Conservation (phyloP, 164 flowering plant genomes). For the Vitis rotundifolia region DNA sequence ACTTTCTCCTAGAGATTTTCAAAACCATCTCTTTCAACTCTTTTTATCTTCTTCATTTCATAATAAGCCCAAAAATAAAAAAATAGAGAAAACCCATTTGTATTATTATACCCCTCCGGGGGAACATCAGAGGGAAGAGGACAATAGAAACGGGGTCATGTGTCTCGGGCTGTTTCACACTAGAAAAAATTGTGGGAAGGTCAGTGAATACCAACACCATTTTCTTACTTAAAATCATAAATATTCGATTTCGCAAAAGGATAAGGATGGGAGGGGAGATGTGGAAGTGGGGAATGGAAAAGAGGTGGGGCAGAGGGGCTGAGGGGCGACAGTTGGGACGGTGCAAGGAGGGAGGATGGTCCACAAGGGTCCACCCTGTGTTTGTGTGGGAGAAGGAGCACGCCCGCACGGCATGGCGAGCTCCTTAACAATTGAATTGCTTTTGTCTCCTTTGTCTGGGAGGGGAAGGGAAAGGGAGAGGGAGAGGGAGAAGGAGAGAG, state of each 20-base stretch:
- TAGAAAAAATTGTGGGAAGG: background rate
- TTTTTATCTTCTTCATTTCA: no score
- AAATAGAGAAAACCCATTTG: no score
- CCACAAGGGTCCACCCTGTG: background rate
- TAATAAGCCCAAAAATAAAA: no score
- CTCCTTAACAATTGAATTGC: slow-evolving; percentile 19
- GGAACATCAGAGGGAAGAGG: no score
- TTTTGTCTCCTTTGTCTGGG: slow-evolving; percentile 17
- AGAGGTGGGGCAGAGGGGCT: background rate
- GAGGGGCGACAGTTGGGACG: slow-evolving; percentile 9
- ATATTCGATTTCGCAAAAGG: background rate
- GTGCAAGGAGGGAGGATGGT: slow-evolving; percentile 6
- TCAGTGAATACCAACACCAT: background rate
- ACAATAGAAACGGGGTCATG: background rate
- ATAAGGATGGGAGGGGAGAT: background rate
- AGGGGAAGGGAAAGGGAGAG: background rate
- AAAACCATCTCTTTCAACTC: no score
- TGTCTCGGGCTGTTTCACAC: background rate
- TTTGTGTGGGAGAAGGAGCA: background rate
- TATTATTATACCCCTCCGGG: no score
- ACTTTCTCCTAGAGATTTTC: no score
- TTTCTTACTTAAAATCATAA: background rate
- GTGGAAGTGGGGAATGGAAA: no score
- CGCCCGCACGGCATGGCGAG: slow-evolving; percentile 4
- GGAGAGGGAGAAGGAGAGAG: slow-evolving; percentile 1